Evolutionary conservation across 2,329 filamentous ascomycete species (phyloP), one percentile per base, ranked within the genome.

Genomic region (Penicillium paneum): DNA sequence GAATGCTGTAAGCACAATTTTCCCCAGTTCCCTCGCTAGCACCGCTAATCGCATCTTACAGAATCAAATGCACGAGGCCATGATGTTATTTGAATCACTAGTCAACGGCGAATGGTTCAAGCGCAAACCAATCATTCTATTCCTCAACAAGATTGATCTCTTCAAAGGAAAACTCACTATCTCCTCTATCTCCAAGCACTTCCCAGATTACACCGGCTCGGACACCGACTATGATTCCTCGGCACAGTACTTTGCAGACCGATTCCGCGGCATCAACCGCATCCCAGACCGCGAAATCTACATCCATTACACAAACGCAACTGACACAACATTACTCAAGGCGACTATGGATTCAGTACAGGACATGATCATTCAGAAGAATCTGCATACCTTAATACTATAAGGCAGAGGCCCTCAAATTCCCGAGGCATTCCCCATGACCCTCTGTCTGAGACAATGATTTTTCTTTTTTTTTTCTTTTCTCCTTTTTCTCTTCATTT

Each of bases 31-130:
- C 3, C 15, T 46, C 28, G 32, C 17, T 36, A 15, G 5, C 48
- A 34, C 45, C 31, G 36, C 51, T 54, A 49, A 54, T 43, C 65
- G 49, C 7, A 5, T 35, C 21, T 34, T 26, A 35, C 61, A 91
- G 88, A 93, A 93, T 71, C 89, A 92, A 89, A 93, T 92, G 89
- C 90, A 91, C 73, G 89, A 93, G 74, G 89, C 89, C 3, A 79
- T 93, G 65, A 92, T 92, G 88, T 80, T 93, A 17, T 93, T 90
- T 79, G 89, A 92, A 71, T 91, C 89, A 1, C 88, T 93, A 60
- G 88, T 88, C 67, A 92, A 92, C 70, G 91, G 89, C 4, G 88
- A 91, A 69, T 93, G 89, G 89, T 93, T 93, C 75, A 85, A 86
- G 65, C 87, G 88, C 63, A 91, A 89, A 38, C 85, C 89, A 1